Evolutionary conservation across 2,329 filamentous ascomycete genomes (phyloP).

Genomic region (Corinectria fuckeliana): DNA sequence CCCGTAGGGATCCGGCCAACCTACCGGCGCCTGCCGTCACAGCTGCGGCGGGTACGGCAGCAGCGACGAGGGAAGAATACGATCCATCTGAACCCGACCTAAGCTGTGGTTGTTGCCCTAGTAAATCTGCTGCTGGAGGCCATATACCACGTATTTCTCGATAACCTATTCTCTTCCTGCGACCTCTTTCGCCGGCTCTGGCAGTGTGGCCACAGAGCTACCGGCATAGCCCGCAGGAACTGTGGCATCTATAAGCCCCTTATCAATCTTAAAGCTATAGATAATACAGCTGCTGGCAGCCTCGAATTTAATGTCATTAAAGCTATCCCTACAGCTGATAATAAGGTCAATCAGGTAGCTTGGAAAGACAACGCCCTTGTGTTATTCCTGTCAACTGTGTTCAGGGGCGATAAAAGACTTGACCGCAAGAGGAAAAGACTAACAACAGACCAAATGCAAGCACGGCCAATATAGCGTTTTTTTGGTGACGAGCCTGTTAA

Average conservation of each 20-base stretch:
- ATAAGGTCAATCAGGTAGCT: conserved; percentile 1
- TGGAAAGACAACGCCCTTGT: neutral
- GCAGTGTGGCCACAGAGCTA: neutral
- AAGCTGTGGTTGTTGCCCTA: conserved; percentile 20
- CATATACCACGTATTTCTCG: conserved; percentile 20
- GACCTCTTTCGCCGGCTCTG: conserved; percentile 12
- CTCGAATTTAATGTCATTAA: no score
- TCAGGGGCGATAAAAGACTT: neutral
- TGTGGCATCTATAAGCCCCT: conserved; percentile 7
- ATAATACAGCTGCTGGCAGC: no score
- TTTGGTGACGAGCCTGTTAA: neutral
- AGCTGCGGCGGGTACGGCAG: neutral
- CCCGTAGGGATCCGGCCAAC: no score
- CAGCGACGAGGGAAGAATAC: neutral
- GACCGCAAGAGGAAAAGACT: neutral
- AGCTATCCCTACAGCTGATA: conserved; percentile 5
- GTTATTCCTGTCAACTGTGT: conserved; percentile 1
- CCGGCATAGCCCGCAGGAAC: conserved; percentile 16
- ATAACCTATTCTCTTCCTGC: conserved; percentile 16
- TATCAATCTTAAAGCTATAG: no score
- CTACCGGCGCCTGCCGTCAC: no score
- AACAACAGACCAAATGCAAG: neutral
- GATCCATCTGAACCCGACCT: conserved; percentile 13
- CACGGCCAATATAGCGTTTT: neutral
- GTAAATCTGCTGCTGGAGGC: conserved; percentile 11